Evolutionary conservation across 2,329 filamentous ascomycete genomes (phyloP), one percentile per base, ranked within the genome.

Genomic region (Fusarium lyarnte): DNA sequence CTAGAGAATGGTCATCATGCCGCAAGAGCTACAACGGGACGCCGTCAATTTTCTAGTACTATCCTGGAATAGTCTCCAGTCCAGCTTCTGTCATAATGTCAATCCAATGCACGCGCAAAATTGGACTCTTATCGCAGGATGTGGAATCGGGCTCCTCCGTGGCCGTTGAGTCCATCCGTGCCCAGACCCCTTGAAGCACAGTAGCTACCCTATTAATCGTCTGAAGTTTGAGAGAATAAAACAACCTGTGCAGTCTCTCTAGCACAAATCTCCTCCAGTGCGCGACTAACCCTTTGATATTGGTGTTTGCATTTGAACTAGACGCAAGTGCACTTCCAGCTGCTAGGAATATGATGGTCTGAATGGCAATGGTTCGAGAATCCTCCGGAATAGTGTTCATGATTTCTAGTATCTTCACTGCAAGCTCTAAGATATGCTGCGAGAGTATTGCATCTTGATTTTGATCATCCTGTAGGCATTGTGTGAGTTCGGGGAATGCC

Each of bases 11-110:
- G 13, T 6, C 17, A 16, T 6, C 23, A 7, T 36, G 2, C 6
- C 9, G 12, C 35, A 5, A 27, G 19, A 14, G 5, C 8, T 12
- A 8, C 9, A 27, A 25, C 14, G 31, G 4, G 13, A 19, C 6
- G 8, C 2, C 6, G 13, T 16, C 25, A 13, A 23, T n/a, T 21
- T 19, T 9, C 8, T 25, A 1, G 25, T 16, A 17, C 17, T 11
- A 63, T 17, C 55, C 45, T 3, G 61, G 43, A 25, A 63, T 63
- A 4, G 61, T 61, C 3, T 63, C 55, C 4, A 63, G 12, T 4
- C 27, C 41, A 9, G n/a, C 42, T 41, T 61, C 45, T 23, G 36
- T 19, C 55, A 63, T 61, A 6, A 61, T 31, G 21, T 33, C 38
- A 13, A 61, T 63, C 55, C 61, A 63, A 38, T 63, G 43, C 33